Percentiles rank a stretch among this genome's conserved stretches.
Evolutionary conservation across 768 basidiomycete species (phyloP).

Genomic region (Phaeolepiota aurea): DNA sequence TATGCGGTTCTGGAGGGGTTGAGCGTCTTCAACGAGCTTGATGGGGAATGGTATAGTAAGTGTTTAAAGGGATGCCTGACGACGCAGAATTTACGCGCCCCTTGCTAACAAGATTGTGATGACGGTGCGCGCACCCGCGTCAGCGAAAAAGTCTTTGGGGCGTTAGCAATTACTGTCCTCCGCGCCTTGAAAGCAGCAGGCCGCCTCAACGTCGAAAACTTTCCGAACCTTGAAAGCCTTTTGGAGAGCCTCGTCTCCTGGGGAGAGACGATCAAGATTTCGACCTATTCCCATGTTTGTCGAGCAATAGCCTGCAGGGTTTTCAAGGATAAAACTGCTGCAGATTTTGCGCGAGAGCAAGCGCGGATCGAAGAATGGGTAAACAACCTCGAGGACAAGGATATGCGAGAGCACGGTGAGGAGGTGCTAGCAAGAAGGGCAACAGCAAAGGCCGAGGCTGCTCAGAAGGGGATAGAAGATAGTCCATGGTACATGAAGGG

Average conservation of each 20-base stretch:
- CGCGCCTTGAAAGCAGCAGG: slow-evolving; percentile 19
- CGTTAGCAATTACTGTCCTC: slow-evolving; percentile 21
- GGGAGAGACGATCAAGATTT: slow-evolving; percentile 15
- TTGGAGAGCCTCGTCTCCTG: slow-evolving; percentile 17
- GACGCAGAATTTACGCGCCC: no score
- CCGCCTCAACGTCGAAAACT: slow-evolving; percentile 18
- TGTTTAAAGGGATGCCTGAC: slow-evolving; percentile 7
- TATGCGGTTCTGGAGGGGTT: slow-evolving; percentile 23
- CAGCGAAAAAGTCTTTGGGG: slow-evolving; percentile 26
- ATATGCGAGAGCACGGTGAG: slow-evolving; percentile 12
- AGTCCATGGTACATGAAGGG: slow-evolving; percentile 22
- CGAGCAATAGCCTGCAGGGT: slow-evolving; percentile 24
- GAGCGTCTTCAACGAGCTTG: slow-evolving; percentile 21
- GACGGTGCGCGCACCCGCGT: slow-evolving; percentile 20
- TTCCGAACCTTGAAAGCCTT: slow-evolving; percentile 23
- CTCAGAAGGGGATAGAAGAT: slow-evolving; percentile 4
- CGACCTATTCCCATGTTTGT: slow-evolving; percentile 20
- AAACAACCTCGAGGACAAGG: slow-evolving; percentile 12
- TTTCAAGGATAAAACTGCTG: slow-evolving; percentile 19
- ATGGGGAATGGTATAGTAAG: slow-evolving; percentile 22
- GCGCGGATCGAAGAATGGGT: slow-evolving; percentile 22
- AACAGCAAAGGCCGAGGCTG: slow-evolving; percentile 9
- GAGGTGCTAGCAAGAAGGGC: slow-evolving; percentile 12
- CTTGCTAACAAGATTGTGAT: slow-evolving; percentile 24
- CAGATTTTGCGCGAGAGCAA: slow-evolving; percentile 17